A percentile compares a stretch with the other conserved stretches of the same genome.
These are phyloP conservation scores for Hyphopichia khmerensis DNA, from an alignment of 1,139 yeast species.

Conservation along the genomic window DNA sequence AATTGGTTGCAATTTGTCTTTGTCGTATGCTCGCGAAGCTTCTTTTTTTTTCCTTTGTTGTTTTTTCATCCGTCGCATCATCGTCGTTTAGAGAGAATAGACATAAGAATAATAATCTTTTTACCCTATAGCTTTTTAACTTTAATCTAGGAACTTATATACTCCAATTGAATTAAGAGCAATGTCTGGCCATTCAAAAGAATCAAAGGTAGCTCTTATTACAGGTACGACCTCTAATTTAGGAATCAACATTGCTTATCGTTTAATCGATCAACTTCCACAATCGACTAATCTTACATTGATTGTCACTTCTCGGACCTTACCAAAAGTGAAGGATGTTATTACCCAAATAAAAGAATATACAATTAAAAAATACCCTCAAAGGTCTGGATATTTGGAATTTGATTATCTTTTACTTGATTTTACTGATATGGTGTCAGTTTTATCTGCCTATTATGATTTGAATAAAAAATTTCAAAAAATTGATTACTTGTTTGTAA, in stretches of 20 bases:
- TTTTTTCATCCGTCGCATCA: not conserved
- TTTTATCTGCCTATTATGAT: slow-evolving; percentile 72
- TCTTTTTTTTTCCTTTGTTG: not conserved
- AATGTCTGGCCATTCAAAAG: not conserved
- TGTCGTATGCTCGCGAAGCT: not conserved
- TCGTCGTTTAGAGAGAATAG: not conserved
- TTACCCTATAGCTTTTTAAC: too few species aligned
- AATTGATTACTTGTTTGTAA: slow-evolving; percentile 77
- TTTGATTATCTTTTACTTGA: slow-evolving; percentile 87
- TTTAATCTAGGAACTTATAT: too few species aligned
- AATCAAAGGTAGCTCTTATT: slow-evolving; percentile 39
- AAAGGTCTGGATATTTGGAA: slow-evolving; percentile 58
- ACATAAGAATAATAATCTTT: too few species aligned
- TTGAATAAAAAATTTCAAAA: slow-evolving; percentile 58
- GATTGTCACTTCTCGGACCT: slow-evolving; percentile 83
- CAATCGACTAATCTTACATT: slow-evolving; percentile 60
- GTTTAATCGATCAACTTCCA: slow-evolving; percentile 64
- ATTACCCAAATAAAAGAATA: slow-evolving; percentile 58
- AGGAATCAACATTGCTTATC: slow-evolving; percentile 80
- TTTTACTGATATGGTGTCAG: slow-evolving; percentile 87
- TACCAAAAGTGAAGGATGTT: slow-evolving; percentile 80
- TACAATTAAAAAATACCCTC: slow-evolving; percentile 32
- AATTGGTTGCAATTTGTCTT: not conserved
- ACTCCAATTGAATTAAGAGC: too few species aligned
- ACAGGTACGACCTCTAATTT: slow-evolving; percentile 64